These are phyloP conservation scores for Elaeagnus macrophylla DNA, from an alignment of 306 rosid genomes.

Conservation along the genomic window DNA sequence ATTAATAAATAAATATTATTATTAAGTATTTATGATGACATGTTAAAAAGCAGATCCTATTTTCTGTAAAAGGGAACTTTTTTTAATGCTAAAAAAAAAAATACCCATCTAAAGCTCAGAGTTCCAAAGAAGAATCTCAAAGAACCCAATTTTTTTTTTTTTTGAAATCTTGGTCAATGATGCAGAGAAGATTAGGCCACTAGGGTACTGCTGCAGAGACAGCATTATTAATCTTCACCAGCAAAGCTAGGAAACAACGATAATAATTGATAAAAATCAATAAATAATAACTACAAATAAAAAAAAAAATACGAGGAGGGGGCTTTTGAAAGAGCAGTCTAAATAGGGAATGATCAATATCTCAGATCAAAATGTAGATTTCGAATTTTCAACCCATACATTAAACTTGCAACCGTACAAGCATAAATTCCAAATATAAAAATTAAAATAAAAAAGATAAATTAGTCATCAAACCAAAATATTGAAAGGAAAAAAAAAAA, in stretches of 20 bases:
- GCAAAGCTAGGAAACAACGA: constrained; percentile 16
- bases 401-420: too few relatives aligned
- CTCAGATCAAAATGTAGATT: too few relatives aligned
- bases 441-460: too few relatives aligned
- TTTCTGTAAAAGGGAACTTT: constrained; percentile 70
- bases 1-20: neutral
- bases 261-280: neutral
- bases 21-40: constrained; percentile 39
- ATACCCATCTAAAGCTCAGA: constrained; percentile 84
- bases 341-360: too few relatives aligned
- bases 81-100: constrained; percentile 67
- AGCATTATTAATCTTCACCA: constrained; percentile 55
- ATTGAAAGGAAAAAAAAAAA: too few relatives aligned
- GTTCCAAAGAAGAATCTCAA: constrained; percentile 68
- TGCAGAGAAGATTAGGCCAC: constrained; percentile 59
- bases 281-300: neutral
- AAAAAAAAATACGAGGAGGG: constrained; percentile 10
- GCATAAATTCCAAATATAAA: too few relatives aligned
- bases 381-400: too few relatives aligned
- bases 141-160: constrained; percentile 26
- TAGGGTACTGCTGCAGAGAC: constrained; percentile 49
- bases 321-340: neutral
- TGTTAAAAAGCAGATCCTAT: constrained; percentile 70
- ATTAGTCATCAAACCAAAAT: too few relatives aligned
- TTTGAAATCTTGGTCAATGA: constrained; percentile 48